These are phyloP conservation scores for Trametes cinnabarina DNA, from an alignment of 768 basidiomycete species.

Conservation along the genomic window DNA sequence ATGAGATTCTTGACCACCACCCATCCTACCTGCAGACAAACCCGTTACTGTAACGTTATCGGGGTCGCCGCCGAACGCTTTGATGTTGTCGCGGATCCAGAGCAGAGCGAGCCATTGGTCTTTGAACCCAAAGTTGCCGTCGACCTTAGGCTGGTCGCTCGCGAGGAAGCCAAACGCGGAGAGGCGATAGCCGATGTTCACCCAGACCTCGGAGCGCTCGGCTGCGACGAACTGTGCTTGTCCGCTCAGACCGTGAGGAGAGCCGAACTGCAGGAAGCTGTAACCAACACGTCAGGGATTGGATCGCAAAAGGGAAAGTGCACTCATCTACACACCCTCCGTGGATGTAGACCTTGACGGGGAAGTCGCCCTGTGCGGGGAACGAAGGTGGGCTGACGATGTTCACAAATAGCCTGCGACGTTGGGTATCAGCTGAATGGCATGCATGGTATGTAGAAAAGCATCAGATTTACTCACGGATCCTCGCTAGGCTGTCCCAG, in stretches of 20 bases:
- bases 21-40: slow-evolving; percentile 60
- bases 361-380: slow-evolving; percentile 44
- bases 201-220: slow-evolving; percentile 65
- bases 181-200: slow-evolving; percentile 75
- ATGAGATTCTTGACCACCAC: not conserved
- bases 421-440: no score
- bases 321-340: slow-evolving; percentile 51
- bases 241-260: slow-evolving; percentile 56
- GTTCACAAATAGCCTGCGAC: slow-evolving; percentile 58
- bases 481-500: slow-evolving; percentile 68
- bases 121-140: slow-evolving; percentile 82
- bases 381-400: slow-evolving; percentile 58
- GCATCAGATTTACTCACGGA: slow-evolving; percentile 43
- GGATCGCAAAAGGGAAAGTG: not conserved
- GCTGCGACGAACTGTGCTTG: slow-evolving; percentile 70
- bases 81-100: slow-evolving; percentile 70
- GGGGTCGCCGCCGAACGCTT: slow-evolving; percentile 68
- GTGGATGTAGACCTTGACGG: slow-evolving; percentile 75
- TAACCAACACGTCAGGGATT: not conserved
- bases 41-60: slow-evolving; percentile 61
- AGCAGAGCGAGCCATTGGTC: slow-evolving; percentile 78
- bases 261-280: slow-evolving; percentile 78
- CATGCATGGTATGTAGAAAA: no score
- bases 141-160: slow-evolving; percentile 54
- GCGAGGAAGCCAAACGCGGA: slow-evolving; percentile 79